Conservation (phyloP, 2,329 filamentous ascomycete species). For the Colletotrichum filicis region DNA sequence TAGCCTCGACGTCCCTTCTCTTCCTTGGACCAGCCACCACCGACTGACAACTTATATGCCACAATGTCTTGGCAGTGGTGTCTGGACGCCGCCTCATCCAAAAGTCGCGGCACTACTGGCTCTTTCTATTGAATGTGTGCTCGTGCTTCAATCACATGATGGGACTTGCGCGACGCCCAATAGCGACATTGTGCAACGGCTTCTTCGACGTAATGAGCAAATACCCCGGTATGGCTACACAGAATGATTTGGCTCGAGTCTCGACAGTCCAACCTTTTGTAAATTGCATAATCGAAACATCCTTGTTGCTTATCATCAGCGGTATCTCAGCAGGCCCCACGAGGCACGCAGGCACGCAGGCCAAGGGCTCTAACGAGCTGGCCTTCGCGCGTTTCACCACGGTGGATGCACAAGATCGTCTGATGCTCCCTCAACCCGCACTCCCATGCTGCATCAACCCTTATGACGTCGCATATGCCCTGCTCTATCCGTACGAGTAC, state of each 20-base stretch:
- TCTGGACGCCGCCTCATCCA: neutral
- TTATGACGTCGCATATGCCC: slow-evolving; percentile 25
- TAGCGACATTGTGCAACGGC: neutral
- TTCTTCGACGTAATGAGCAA: neutral
- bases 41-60: neutral
- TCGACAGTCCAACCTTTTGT: neutral
- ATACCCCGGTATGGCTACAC: slow-evolving; percentile 8
- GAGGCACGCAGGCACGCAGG: neutral
- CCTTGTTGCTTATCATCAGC: slow-evolving; percentile 22
- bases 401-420: slow-evolving; percentile 32
- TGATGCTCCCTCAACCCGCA: slow-evolving; percentile 20
- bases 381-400: slow-evolving; percentile 28
- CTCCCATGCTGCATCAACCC: slow-evolving; percentile 3
- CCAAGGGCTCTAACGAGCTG: slow-evolving; percentile 13
- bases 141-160: neutral
- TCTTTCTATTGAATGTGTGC: neutral
- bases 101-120: neutral
- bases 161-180: neutral
- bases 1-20: neutral
- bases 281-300: slow-evolving; percentile 1
- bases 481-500: neutral
- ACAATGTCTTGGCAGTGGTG: neutral
- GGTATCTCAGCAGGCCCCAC: slow-evolving; percentile 20
- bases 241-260: neutral
- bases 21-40: neutral